Evolutionary conservation across 2,329 filamentous ascomycete species (phyloP).

Genomic region (Onygenales sp.): DNA sequence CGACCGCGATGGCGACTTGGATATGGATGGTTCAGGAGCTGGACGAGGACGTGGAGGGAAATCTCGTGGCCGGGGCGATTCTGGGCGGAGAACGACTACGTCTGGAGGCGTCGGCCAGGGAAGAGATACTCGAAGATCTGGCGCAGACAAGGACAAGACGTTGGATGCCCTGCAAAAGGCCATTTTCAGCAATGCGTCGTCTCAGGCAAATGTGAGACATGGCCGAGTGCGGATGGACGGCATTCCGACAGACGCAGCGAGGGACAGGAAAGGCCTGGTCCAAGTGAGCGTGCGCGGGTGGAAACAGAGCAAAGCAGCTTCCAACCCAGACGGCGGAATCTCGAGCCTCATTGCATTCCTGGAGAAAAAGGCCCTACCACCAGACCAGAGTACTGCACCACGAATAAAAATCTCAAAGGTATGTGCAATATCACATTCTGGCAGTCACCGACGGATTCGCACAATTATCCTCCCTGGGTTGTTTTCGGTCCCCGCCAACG

Average conservation of each 20-base stretch:
- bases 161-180: slow-evolving; percentile 29
- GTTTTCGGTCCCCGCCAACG: slow-evolving; percentile 34
- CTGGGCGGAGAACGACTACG: slow-evolving; percentile 14
- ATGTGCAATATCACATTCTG: slow-evolving; percentile 45
- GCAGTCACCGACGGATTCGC: slow-evolving; percentile 32
- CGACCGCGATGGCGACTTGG: slow-evolving; percentile 54
- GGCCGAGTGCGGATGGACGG: slow-evolving; percentile 21
- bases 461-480: slow-evolving; percentile 27
- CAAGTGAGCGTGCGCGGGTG: slow-evolving; percentile 49
- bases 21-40: slow-evolving; percentile 43
- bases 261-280: slow-evolving; percentile 17
- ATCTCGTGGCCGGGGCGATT: slow-evolving; percentile 22
- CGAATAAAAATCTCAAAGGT: slow-evolving; percentile 65
- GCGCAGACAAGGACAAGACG: slow-evolving; percentile 16
- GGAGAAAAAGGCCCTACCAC: slow-evolving; percentile 56
- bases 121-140: slow-evolving; percentile 15
- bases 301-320: slow-evolving; percentile 58
- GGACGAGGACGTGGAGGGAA: slow-evolving; percentile 23
- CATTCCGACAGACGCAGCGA: slow-evolving; percentile 4
- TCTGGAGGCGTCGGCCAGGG: slow-evolving; percentile 14
- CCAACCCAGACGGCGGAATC: slow-evolving; percentile 57
- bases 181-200: slow-evolving; percentile 20
- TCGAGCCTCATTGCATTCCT: slow-evolving; percentile 57
- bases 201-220: slow-evolving; percentile 32
- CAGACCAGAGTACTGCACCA: slow-evolving; percentile 39